Evolutionary conservation across 2,329 filamentous ascomycete species (phyloP).

Genomic region (Zymoseptoria passerinii): DNA sequence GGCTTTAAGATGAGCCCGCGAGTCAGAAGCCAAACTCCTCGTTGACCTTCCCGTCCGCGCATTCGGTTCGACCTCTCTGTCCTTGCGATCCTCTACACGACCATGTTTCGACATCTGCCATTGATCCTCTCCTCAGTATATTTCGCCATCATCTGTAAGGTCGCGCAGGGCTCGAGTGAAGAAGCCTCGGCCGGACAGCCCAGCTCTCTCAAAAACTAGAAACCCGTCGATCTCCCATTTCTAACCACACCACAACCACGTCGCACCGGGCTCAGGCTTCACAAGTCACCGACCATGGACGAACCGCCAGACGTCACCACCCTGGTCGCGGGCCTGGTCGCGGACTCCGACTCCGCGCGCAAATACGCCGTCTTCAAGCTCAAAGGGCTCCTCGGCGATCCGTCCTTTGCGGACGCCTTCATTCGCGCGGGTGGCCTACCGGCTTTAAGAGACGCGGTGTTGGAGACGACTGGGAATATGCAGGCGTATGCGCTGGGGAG

Average conservation of each 20-base stretch:
- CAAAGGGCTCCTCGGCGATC: conserved; percentile 89
- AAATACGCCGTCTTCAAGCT: conserved; percentile 99
- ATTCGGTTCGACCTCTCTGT: neutral
- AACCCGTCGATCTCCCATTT: neutral
- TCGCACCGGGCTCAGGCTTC: neutral
- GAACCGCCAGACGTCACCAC: conserved; percentile 27
- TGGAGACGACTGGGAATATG: conserved; percentile 83
- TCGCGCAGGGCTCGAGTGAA: conserved; percentile 28
- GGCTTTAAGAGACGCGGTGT: conserved; percentile 71
- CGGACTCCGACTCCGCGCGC: conserved; percentile 75
- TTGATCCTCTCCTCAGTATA: conserved; percentile 18
- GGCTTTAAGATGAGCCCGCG: neutral
- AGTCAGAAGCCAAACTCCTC: neutral
- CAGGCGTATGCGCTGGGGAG: conserved; percentile 91
- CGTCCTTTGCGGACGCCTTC: conserved; percentile 92
- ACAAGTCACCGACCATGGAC: conserved; percentile 20
- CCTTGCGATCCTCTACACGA: conserved; percentile 5
- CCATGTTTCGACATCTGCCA: conserved; percentile 17
- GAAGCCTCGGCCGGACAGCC: conserved; percentile 3
- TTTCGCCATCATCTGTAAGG: conserved; percentile 47
- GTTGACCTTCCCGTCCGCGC: conserved; percentile 3
- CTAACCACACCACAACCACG: neutral
- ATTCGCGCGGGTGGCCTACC: conserved; percentile 79
- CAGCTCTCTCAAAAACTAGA: neutral
- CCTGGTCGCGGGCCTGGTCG: conserved; percentile 48